Base-by-base conservation (phyloP, 2,329 filamentous ascomycete genomes). In the Neonectria coccinea region DNA sequence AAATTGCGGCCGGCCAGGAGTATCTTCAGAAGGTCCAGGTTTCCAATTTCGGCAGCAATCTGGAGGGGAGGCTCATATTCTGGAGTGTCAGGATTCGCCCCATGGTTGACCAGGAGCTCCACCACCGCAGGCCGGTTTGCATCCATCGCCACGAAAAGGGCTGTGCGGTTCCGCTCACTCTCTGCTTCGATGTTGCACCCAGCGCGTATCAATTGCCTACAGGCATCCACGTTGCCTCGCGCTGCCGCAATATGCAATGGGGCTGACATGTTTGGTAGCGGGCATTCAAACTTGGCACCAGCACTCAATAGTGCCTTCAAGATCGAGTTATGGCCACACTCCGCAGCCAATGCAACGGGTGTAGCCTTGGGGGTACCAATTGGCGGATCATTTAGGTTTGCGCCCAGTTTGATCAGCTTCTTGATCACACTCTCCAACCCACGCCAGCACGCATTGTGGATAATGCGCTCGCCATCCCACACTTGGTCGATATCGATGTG, bases 401-500 rank as follows among this genome's bases (percentile, higher is more conserved):
- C 62, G 11, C 60, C 54, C n/a, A 57, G 36, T 31, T 56, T 52
- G 11, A 70, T 68, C 7, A 70, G 54, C 14, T 60, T 70, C 12
- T 65, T 62, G 20, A 70, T 64, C 2, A 70, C 54, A 3, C 54
- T 44, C 29, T 61, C 59, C 45, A 61, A 58, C 8, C 67, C 69
- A 25, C 48, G 59, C 59, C 62, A 63, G 39, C 66, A 68, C 11
- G 61, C 58, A 50, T 56, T 63, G 20, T 70, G 69, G 11, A 70
- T 65, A 4, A 70, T 33, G 12, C 64, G 59, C 14, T 68, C 63
- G 3, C 48, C 56, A 1, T 55, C 29, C 61, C 61, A 68, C 16
- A 56, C 18, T 12, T 67, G 50, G 22, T 70, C 59, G 27, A 70
- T 66, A 18, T 67, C 56, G 25, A 67, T 12, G 39, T 70, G 36